Conservation (phyloP, 768 basidiomycete genomes). For the Phanerochaete sordida region DNA sequence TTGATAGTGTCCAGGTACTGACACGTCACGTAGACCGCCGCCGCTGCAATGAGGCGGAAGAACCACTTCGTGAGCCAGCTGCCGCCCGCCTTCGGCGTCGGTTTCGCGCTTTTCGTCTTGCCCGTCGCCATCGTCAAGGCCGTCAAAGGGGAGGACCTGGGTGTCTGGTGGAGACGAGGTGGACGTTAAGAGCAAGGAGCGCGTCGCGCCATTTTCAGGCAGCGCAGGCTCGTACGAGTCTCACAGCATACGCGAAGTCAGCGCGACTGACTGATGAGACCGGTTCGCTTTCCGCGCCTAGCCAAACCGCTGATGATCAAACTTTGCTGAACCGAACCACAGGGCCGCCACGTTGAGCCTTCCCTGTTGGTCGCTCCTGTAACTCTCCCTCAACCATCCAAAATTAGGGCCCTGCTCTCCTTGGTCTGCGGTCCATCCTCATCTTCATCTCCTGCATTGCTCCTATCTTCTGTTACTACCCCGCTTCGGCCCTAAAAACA, state of each 20-base stretch:
- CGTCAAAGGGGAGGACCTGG: background rate
- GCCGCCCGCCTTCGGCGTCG: background rate
- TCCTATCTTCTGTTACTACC: background rate
- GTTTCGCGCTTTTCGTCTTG: slow-evolving; percentile 4
- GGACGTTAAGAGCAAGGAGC: background rate
- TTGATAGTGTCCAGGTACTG: slow-evolving; percentile 61
- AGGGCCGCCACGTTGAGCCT: slow-evolving; percentile 5
- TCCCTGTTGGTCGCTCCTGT: background rate
- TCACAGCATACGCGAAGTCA: background rate
- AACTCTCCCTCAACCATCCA: background rate
- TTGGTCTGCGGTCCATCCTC: background rate
- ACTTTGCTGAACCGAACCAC: background rate
- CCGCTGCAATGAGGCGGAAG: slow-evolving; percentile 23
- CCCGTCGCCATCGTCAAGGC: background rate
- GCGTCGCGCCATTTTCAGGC: background rate
- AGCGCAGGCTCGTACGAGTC: slow-evolving; percentile 2
- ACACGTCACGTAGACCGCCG: slow-evolving; percentile 33
- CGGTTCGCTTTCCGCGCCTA: background rate
- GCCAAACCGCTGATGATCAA: background rate
- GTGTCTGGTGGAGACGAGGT: background rate
- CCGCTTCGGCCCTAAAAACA: background rate
- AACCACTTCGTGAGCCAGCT: slow-evolving; percentile 30
- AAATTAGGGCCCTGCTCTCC: background rate
- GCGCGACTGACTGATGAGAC: background rate
- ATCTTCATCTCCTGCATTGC: background rate